phyloP scores from a whole-genome alignment of 371 early-diverging fungal genomes.

The Rhizomucor miehei region DNA sequence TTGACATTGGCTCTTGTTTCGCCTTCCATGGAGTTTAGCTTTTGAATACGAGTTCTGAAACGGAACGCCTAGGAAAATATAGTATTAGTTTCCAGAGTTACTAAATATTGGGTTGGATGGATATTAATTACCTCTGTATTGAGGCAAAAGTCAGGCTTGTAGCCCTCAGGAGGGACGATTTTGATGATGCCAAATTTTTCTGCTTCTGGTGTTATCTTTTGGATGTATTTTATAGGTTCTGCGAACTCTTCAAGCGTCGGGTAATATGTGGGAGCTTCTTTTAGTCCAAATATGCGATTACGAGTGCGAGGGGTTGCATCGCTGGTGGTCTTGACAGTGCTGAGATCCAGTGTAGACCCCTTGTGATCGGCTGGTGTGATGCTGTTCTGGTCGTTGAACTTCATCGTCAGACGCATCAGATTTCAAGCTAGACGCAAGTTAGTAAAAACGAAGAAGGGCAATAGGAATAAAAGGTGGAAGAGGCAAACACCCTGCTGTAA shows the following conservation, averaged over 20 bases:
- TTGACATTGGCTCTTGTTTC: constrained; percentile 83
- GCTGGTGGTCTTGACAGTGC: constrained; percentile 19
- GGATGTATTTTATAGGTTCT: constrained; percentile 84
- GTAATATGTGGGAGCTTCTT: constrained; percentile 77
- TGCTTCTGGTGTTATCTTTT: constrained; percentile 74
- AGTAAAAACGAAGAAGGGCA: constrained; percentile 13
- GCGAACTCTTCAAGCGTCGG: constrained; percentile 84
- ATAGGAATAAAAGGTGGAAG: background rate
- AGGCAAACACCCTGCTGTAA: background rate
- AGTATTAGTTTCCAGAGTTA: background rate
- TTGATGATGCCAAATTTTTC: constrained; percentile 89
- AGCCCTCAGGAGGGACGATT: constrained; percentile 87
- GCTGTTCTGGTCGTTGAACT: constrained; percentile 6
- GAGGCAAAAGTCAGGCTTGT: constrained; percentile 81
- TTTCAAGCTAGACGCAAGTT: constrained; percentile 3
- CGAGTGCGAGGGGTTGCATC: constrained; percentile 33
- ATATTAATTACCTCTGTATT: constrained; percentile 74
- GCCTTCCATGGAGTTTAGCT: constrained; percentile 90
- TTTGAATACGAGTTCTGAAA: constrained; percentile 87
- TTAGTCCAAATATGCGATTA: constrained; percentile 63
- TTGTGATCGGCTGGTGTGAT: constrained; percentile 5
- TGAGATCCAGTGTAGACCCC: constrained; percentile 16
- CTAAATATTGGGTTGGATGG: constrained; percentile 1
- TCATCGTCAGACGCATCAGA: constrained; percentile 15
- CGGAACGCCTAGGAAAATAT: constrained; percentile 73